Evolutionary conservation across 371 early-diverging fungal species (phyloP).

Genomic region (Zychaea mexicana): DNA sequence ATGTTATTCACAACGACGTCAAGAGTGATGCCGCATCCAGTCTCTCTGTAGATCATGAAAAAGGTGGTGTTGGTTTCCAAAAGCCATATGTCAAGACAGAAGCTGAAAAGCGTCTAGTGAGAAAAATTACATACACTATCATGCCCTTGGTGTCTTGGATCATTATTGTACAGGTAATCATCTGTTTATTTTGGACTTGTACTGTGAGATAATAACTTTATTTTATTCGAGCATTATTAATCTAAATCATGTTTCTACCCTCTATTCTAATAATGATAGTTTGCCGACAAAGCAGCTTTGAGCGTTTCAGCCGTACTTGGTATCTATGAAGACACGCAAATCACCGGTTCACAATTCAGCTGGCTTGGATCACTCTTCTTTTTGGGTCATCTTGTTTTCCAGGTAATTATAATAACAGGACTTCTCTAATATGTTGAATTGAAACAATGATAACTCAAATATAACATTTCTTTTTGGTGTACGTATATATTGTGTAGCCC

Average conservation of each 20-base stretch:
- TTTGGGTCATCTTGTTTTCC: conserved; percentile 26
- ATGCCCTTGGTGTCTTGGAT: conserved; percentile 32
- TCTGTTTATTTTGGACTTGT: neutral
- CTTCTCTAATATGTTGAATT: no score
- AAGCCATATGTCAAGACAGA: conserved; percentile 8
- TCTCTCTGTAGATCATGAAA: neutral
- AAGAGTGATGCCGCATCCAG: neutral
- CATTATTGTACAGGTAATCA: conserved; percentile 32
- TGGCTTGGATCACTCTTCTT: conserved; percentile 32
- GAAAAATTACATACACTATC: conserved; percentile 28
- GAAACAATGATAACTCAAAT: no score
- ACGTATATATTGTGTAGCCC: conserved; percentile 19
- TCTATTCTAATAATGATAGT: conserved; percentile 19
- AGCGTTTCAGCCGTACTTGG: conserved; percentile 19
- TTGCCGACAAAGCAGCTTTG: conserved; percentile 26
- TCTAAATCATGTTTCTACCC: neutral
- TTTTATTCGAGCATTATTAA: neutral
- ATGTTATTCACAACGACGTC: neutral
- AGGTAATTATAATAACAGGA: no score
- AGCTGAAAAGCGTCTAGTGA: conserved; percentile 21
- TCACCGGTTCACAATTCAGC: conserved; percentile 16
- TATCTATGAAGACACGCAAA: conserved; percentile 15
- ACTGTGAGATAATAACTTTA: neutral
- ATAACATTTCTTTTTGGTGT: no score
- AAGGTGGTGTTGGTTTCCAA: neutral